Evolutionary conservation across 1,284 basidiomycete species (phyloP), one percentile per base, ranked within the genome.

Genomic region (Pulchroboletus neoregius): DNA sequence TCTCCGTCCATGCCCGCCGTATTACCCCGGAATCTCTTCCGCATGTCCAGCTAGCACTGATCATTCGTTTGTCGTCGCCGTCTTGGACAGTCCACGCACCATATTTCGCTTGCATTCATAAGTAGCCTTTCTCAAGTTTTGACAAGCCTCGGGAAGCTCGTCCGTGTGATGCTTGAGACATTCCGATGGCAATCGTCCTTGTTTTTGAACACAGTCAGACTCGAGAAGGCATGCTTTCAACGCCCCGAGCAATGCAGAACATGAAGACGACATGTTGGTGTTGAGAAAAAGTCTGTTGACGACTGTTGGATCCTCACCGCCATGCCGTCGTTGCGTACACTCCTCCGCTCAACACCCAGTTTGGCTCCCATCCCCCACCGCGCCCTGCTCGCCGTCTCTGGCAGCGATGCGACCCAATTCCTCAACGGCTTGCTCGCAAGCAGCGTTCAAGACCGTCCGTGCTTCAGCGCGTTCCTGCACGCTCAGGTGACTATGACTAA

Each of bases 71-170:
- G n/a, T 5, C 20, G 30, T 22, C 26, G 12, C 34, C 34, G 18
- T 23, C 31, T 23, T 22, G n/a, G 40, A n/a, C 42, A 32, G 6
- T 26, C n/a, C 20, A 73, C 84, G 50, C 48, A 91, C 90, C 86
- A 92, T 87, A 32, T 86, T 87, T 50, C 89, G 76, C 67, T 93
- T 93, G 69, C 90, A 93, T 57, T 93, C 88, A 57, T 87, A 91
- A 2, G 85, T 84, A 5, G 89, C 87, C 61, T 79, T 81, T 42
- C 90, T 74, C 44, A 93, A 67, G 16, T 80, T 75, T 59, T 79
- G 77, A 62, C 90, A 93, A 56, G 84, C 74, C 56, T 85, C 79
- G 6, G 90, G 90, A 27, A 93, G 71, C 55, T 89, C 84, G 50
- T 82, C 70, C 20, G 68, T 70, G 63, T 91, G 86, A 28, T 87